These are phyloP conservation scores for Microcos paniculata DNA, from an alignment of 345 rosid species.

Conservation along the genomic window DNA sequence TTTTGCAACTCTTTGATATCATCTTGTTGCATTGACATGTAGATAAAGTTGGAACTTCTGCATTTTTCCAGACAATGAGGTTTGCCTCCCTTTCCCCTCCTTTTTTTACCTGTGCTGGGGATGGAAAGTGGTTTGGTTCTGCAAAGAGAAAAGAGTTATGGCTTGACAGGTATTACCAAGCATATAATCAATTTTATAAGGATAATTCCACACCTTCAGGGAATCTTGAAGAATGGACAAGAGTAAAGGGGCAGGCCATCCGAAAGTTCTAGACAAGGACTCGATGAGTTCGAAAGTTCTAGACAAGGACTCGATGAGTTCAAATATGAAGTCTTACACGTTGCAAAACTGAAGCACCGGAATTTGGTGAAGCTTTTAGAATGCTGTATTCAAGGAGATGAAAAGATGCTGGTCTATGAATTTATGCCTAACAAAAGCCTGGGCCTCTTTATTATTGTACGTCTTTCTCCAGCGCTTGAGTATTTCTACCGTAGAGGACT, in stretches of 20 bases:
- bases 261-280: slow-evolving; percentile 10
- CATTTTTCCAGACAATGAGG: not conserved
- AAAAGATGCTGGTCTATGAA: slow-evolving; percentile 34
- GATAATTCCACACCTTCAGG: slow-evolving; percentile 12
- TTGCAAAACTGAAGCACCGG: slow-evolving; percentile 40
- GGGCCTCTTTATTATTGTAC: slow-evolving; percentile 37
- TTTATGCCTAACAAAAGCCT: slow-evolving; percentile 41
- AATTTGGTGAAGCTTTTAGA: slow-evolving; percentile 43
- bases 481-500: not conserved
- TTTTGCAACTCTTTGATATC: not conserved
- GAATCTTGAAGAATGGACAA: not conserved
- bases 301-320: slow-evolving; percentile 16
- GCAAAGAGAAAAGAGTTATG: not conserved
- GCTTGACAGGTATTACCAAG: no score
- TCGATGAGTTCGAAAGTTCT: no score
- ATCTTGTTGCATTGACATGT: not conserved
- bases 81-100: no score
- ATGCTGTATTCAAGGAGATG: slow-evolving; percentile 31
- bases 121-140: no score
- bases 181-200: not conserved
- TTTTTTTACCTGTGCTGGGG: no score
- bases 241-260: slow-evolving; percentile 23
- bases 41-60: not conserved
- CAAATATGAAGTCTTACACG: slow-evolving; percentile 24
- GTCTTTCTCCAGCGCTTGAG: not conserved